These are phyloP conservation scores for Starmerella powellii DNA, from an alignment of 805 yeast genomes.

Conservation along the genomic window DNA sequence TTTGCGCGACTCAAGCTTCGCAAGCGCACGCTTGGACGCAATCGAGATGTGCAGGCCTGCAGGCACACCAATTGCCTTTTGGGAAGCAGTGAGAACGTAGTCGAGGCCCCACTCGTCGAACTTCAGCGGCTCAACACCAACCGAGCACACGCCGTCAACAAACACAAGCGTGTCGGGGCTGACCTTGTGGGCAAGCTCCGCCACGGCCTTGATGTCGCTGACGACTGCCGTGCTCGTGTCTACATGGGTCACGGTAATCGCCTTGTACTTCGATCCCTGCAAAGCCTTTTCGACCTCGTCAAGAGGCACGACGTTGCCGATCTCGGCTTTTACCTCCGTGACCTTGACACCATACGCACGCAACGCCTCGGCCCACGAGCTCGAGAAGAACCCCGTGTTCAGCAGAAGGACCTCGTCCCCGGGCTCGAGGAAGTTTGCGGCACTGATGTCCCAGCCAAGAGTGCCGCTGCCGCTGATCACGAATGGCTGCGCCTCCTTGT, in stretches of 20 bases:
- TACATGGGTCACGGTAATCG: constrained; percentile 83
- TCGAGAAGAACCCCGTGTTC: constrained; percentile 82
- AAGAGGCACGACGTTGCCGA: constrained; percentile 60
- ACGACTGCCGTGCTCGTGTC: constrained; percentile 96
- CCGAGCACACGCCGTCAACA: constrained; percentile 92
- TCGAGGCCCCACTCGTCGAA: constrained; percentile 88
- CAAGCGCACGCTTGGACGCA: constrained; percentile 66
- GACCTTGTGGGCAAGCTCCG: constrained; percentile 46
- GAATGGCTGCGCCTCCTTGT: constrained; percentile 59
- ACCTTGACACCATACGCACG: constrained; percentile 63
- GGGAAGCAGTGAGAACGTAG: constrained; percentile 81
- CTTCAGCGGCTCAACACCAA: constrained; percentile 75
- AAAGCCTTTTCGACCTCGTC: constrained; percentile 46
- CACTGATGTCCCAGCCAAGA: constrained; percentile 86
- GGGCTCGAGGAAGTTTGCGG: constrained; percentile 52
- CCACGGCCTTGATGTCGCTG: constrained; percentile 50
- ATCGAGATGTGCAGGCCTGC: constrained; percentile 75
- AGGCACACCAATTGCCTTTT: constrained; percentile 90
- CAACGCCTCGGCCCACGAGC: constrained; percentile 66
- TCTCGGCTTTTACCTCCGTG: constrained; percentile 54
- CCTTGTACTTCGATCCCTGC: constrained; percentile 40
- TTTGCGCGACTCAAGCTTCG: constrained; percentile 43
- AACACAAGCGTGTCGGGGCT: constrained; percentile 73
- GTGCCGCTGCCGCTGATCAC: constrained; percentile 88
- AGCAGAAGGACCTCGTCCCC: constrained; percentile 68